Evolutionary conservation across 2,329 filamentous ascomycete genomes (phyloP).

Genomic region (Hansfordia pulvinata): DNA sequence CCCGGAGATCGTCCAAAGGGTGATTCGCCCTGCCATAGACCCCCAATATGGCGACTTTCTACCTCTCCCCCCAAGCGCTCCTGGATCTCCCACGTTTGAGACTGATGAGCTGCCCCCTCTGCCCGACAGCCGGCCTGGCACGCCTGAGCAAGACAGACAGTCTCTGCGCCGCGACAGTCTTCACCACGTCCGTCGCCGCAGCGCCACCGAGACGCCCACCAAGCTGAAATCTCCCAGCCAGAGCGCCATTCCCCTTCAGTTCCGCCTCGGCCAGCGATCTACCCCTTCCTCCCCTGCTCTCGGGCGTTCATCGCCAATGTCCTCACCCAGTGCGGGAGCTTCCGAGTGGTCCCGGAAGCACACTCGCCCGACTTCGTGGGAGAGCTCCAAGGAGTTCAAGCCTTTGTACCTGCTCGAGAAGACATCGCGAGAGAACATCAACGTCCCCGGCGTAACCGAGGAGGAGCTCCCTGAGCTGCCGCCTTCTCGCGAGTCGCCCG

Average conservation of each 20-base stretch:
- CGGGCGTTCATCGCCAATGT: slow-evolving; percentile 23
- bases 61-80: slow-evolving; percentile 46
- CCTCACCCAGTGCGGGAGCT: slow-evolving; percentile 15
- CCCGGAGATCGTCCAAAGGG: slow-evolving; percentile 42
- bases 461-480: slow-evolving; percentile 35
- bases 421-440: slow-evolving; percentile 23
- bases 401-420: slow-evolving; percentile 73
- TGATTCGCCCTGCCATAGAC: slow-evolving; percentile 52
- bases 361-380: slow-evolving; percentile 45
- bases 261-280: slow-evolving; percentile 32
- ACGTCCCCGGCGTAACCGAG: slow-evolving; percentile 14
- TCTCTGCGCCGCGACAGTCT: slow-evolving; percentile 23
- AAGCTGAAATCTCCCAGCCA: slow-evolving; percentile 39
- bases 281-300: slow-evolving; percentile 20
- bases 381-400: slow-evolving; percentile 56
- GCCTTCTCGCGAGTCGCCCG: slow-evolving; percentile 20
- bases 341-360: slow-evolving; percentile 23
- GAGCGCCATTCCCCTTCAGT: slow-evolving; percentile 43
- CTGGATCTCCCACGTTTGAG: slow-evolving; percentile 29
- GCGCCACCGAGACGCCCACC: slow-evolving; percentile 28
- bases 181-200: slow-evolving; percentile 33
- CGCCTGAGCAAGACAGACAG: slow-evolving; percentile 30
- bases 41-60: slow-evolving; percentile 52
- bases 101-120: slow-evolving; percentile 32
- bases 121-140: slow-evolving; percentile 46